Base-by-base conservation (phyloP, 345 rosid species). In the Aquilaria malaccensis region DNA sequence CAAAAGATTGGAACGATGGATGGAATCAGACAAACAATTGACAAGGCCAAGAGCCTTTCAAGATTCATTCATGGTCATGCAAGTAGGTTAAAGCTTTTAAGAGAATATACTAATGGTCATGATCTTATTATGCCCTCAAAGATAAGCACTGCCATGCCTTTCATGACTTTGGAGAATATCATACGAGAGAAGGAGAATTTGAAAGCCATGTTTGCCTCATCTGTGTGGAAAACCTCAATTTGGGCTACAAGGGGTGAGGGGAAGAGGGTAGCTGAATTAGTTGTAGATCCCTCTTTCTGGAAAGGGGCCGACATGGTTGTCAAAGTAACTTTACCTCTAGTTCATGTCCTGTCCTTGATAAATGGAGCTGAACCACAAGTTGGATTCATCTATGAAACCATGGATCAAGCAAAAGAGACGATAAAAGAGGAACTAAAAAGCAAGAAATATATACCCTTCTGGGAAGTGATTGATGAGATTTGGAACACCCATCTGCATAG, bases 301-400 rank as follows among this genome's bases (percentile, higher is more conserved):
- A 61, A 55, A 47, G 66, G 45, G 55, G 83, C 83, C 50, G 79
- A 62, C 51, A 72, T 59, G 59, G 73, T 79, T 62, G 15, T 74
- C 56, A 82, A 82, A 61, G 78, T 70, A 50, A 59, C 85, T 9
- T 63, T 71, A 53, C 85, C 91, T 11, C 70, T 86, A 15, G 60
- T 86, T 30, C 74, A 52, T 13, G 69, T 77, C 54, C 59, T 80
- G 30, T 13, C 56, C 60, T 66, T 75, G 71, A 64, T 89, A 41
- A 55, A 56, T 41, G 67, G 56, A 50, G 63, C 33, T 33, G 70
- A 79, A 51, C 81, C 80, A 11, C 81, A 73, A 49, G 68, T 66
- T 30, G 93, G 91, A n/a, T 75, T 63, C 68, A 71, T 89, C 55
- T 89, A 89, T 33, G 86, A 88, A 59, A 72, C 75, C 48, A 76